Evolutionary conservation across 352 stramenopile species (phyloP).

Genomic region (Phytophthora constricta): DNA sequence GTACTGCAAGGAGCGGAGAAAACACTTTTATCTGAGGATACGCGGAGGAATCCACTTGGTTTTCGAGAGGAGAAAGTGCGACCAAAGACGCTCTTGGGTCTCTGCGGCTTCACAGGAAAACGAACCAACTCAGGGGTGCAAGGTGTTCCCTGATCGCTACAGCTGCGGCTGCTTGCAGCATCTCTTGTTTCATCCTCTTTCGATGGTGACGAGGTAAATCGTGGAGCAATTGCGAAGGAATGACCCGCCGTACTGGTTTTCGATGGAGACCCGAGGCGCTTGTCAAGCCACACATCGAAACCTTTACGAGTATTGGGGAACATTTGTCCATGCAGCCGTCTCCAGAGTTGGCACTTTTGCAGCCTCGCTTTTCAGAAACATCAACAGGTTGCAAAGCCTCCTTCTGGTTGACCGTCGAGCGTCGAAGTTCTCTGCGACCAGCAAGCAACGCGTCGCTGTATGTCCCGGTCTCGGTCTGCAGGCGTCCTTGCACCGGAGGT

Average conservation of each 20-base stretch:
- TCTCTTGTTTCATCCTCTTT: conserved; percentile 28
- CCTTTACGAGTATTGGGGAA: conserved; percentile 40
- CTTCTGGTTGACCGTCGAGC: conserved; percentile 21
- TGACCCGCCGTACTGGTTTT: conserved; percentile 6
- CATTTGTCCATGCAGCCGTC: neutral
- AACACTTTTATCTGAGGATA: too few species aligned
- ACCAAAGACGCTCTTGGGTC: conserved; percentile 40
- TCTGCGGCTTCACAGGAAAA: conserved; percentile 6
- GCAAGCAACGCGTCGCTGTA: conserved; percentile 14
- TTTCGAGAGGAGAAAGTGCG: conserved; percentile 22
- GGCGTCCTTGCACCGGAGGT: too few species aligned
- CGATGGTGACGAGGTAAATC: conserved; percentile 9
- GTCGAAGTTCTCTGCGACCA: too few species aligned
- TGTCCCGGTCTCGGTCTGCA: conserved; percentile 22
- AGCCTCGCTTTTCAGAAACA: conserved; percentile 3
- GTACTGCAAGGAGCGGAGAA: too few species aligned
- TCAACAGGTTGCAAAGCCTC: neutral
- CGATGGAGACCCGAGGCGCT: conserved; percentile 19
- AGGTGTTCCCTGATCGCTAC: neutral
- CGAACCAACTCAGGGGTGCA: neutral
- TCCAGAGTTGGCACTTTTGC: neutral
- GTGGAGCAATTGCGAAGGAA: conserved; percentile 12
- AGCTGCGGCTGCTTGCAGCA: neutral
- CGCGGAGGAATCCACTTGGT: too few species aligned
- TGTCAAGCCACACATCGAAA: conserved; percentile 50